Evolutionary conservation across 345 rosid species (phyloP).

Genomic region (Acer saccharum): DNA sequence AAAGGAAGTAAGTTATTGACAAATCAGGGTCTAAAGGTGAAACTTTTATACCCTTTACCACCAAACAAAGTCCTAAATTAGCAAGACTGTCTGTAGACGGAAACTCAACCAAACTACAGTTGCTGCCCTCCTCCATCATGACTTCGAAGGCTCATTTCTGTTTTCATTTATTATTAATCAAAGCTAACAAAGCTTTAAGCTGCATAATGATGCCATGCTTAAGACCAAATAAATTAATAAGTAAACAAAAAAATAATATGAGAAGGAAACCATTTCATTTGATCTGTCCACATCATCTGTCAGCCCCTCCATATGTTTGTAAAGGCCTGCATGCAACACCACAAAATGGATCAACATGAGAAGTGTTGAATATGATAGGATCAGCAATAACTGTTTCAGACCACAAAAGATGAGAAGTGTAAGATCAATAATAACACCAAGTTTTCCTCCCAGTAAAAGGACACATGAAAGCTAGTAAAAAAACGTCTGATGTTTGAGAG

Average conservation of each 20-base stretch:
- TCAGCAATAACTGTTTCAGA: not conserved
- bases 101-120: too few species aligned
- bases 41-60: too few species aligned
- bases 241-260: constrained; percentile 10
- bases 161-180: not conserved
- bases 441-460: constrained; percentile 6
- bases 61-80: too few species aligned
- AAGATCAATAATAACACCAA: not conserved
- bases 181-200: constrained; percentile 6
- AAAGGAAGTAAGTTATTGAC: too few species aligned
- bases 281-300: constrained; percentile 85
- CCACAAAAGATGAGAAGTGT: not conserved
- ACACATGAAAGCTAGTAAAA: too few species aligned
- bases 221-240: not conserved
- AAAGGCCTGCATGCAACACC: constrained; percentile 52
- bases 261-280: constrained; percentile 66
- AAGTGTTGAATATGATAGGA: not conserved
- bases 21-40: too few species aligned
- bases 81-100: too few species aligned
- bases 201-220: not conserved
- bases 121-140: too few species aligned
- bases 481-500: too few species aligned
- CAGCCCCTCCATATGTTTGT: constrained; percentile 71
- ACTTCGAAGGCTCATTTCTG: not conserved
- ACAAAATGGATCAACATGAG: constrained; percentile 8